Percentiles rank a stretch among this genome's conserved stretches.
phyloP scores from a whole-genome alignment of 495 filamentous ascomycete species.

The Xylaria grammica region DNA sequence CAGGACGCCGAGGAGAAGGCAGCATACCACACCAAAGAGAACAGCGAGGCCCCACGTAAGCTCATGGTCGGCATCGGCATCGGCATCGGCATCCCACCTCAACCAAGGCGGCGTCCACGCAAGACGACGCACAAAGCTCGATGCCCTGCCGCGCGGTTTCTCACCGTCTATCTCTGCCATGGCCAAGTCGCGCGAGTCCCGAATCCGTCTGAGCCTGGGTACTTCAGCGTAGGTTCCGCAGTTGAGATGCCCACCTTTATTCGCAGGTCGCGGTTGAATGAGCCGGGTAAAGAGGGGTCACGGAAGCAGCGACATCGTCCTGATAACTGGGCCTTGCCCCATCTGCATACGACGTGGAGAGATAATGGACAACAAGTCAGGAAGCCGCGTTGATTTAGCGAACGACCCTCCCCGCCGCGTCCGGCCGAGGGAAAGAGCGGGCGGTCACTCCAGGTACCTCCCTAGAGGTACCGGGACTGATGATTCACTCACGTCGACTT shows the following conservation, averaged over 20 bases:
- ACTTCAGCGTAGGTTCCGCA: too few species aligned
- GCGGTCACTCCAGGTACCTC: too few species aligned
- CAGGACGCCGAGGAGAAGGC: neutral
- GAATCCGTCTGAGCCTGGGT: too few species aligned
- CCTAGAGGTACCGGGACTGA: too few species aligned
- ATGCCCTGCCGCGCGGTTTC: neutral
- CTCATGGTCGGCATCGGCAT: slow-evolving; percentile 54
- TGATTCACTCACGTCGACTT: too few species aligned
- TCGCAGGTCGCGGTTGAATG: neutral
- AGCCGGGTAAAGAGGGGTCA: neutral
- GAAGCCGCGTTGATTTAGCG: too few species aligned
- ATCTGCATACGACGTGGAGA: too few species aligned
- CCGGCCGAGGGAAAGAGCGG: too few species aligned
- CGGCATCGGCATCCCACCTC: slow-evolving; percentile 61
- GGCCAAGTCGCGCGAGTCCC: too few species aligned
- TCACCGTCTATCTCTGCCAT: neutral
- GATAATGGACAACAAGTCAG: too few species aligned
- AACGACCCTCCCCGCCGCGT: too few species aligned
- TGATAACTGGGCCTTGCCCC: neutral
- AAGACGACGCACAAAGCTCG: neutral
- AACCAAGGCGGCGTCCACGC: slow-evolving; percentile 59
- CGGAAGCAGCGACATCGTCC: neutral
- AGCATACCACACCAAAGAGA: slow-evolving; percentile 59
- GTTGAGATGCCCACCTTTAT: too few species aligned
- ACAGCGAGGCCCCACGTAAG: slow-evolving; percentile 66